Conservation (phyloP, 352 stramenopile species). For the Globisporangium rhizosaccharum region DNA sequence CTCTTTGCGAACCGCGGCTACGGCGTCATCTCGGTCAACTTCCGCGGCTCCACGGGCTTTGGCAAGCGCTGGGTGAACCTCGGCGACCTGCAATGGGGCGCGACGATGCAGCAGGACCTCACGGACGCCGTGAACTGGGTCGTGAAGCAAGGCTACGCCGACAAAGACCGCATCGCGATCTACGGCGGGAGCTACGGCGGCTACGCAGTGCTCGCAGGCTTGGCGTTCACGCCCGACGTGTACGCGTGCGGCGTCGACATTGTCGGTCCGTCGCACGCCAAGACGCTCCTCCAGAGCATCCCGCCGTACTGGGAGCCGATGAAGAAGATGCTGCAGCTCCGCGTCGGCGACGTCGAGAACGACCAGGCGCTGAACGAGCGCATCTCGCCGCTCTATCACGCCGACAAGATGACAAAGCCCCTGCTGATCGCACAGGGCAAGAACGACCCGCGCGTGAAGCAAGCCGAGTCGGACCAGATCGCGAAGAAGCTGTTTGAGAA, state of each 20-base stretch:
- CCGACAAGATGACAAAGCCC: slow-evolving; percentile 67
- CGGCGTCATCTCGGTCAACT: slow-evolving; percentile 49
- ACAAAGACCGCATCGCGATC: slow-evolving; percentile 36
- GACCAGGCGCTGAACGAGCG: slow-evolving; percentile 29
- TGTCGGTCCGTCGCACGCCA: slow-evolving; percentile 43
- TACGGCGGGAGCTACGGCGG: slow-evolving; percentile 71
- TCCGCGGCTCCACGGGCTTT: slow-evolving; percentile 60
- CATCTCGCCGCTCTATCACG: slow-evolving; percentile 69
- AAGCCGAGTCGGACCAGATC: slow-evolving; percentile 68
- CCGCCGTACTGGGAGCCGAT: slow-evolving; percentile 37
- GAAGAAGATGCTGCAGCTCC: slow-evolving; percentile 33
- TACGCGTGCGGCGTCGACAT: slow-evolving; percentile 77
- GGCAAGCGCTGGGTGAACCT: slow-evolving; percentile 68
- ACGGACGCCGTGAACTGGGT: slow-evolving; percentile 48
- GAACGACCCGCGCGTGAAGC: slow-evolving; percentile 76
- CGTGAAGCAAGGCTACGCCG: slow-evolving; percentile 50
- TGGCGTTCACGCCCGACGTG: slow-evolving; percentile 78
- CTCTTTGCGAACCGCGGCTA: slow-evolving; percentile 44
- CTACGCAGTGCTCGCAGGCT: slow-evolving; percentile 57
- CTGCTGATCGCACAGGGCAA: slow-evolving; percentile 76
- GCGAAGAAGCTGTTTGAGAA: slow-evolving; percentile 59
- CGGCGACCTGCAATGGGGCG: slow-evolving; percentile 32
- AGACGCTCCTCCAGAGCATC: slow-evolving; percentile 38
- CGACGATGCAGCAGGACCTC: slow-evolving; percentile 44
- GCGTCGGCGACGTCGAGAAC: slow-evolving; percentile 33